Percentiles rank a stretch among this genome's conserved stretches.
Conservation (phyloP, 2,329 filamentous ascomycete species). For the Aspergillus amoenus region DNA sequence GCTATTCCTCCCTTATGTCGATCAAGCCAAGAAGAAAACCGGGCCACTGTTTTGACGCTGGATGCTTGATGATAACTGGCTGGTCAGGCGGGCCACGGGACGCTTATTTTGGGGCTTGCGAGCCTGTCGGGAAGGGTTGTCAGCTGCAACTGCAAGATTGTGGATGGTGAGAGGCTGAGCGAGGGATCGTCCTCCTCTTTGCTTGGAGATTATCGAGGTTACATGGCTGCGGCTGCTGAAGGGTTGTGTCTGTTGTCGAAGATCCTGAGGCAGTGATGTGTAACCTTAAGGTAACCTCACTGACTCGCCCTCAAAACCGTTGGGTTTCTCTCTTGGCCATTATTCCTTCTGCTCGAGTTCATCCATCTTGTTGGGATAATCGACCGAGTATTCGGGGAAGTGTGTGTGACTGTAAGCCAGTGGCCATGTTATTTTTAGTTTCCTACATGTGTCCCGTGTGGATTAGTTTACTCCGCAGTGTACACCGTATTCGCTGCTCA, state of each 20-base stretch:
- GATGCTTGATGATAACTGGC: neutral
- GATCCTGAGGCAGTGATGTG: neutral
- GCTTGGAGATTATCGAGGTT: neutral
- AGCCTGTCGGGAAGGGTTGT: neutral
- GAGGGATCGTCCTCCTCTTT: neutral
- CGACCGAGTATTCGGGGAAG: neutral
- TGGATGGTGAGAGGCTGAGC: neutral
- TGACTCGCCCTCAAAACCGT: neutral
- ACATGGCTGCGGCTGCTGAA: neutral
- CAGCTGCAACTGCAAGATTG: neutral
- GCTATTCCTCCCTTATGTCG: neutral
- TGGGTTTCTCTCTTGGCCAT: too few species aligned
- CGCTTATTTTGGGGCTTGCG: neutral
- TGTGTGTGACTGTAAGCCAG: neutral
- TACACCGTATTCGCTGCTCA: neutral
- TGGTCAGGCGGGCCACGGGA: neutral
- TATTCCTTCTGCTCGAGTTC: neutral
- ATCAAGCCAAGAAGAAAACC: neutral
- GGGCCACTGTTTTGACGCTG: too few species aligned
- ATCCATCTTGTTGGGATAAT: neutral
- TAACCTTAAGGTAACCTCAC: conserved; percentile 10
- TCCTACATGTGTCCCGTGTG: neutral
- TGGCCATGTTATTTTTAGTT: neutral
- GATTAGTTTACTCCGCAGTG: neutral
- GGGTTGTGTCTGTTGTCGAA: neutral